Evolutionary conservation across 345 rosid genomes (phyloP).

Genomic region (Litchi chinensis): DNA sequence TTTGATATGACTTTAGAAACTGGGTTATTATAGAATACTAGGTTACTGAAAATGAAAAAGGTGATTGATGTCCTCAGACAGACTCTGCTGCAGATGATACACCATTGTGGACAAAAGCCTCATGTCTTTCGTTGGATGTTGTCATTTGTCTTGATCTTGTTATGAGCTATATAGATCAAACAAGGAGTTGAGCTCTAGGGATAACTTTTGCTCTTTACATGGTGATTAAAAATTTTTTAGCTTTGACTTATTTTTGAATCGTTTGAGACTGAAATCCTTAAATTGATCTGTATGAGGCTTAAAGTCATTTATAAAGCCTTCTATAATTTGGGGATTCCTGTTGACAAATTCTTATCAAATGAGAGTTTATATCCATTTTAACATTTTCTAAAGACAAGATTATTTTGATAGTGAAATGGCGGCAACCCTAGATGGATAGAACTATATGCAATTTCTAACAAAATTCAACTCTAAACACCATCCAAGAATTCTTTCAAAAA

Average conservation of each 20-base stretch:
- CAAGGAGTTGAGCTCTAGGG: background rate
- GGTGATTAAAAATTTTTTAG: background rate
- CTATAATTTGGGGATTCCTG: background rate
- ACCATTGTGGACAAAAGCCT: background rate
- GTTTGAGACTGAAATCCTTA: background rate
- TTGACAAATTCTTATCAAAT: background rate
- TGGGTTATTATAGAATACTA: background rate
- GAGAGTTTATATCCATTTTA: no score
- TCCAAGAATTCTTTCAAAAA: no score
- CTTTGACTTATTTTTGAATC: background rate
- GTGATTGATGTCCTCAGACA: background rate
- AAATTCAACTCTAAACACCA: no score
- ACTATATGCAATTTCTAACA: no score
- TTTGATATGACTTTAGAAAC: background rate
- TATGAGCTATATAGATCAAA: background rate
- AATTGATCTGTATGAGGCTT: background rate
- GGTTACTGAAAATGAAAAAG: background rate
- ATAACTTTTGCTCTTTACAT: no score
- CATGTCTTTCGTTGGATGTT: background rate
- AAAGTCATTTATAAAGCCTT: constrained; percentile 7
- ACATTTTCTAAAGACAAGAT: no score
- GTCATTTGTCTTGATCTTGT: background rate
- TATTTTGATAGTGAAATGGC: no score
- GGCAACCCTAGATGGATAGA: no score
- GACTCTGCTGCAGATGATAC: background rate